Conservation (phyloP, 495 filamentous ascomycete genomes). For the Xylaria longipes region DNA sequence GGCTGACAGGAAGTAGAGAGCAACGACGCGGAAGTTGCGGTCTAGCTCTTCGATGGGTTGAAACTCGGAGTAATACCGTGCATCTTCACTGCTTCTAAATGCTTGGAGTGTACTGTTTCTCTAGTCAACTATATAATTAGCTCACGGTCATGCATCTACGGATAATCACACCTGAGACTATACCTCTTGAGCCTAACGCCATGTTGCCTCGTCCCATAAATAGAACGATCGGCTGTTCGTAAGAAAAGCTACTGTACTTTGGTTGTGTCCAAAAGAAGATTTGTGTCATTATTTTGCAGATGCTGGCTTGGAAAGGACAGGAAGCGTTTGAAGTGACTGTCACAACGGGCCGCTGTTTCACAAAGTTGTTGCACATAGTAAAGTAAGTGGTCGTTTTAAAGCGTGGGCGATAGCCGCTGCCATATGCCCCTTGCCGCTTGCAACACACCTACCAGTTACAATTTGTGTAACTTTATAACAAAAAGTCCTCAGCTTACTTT, state of each 20-base stretch:
- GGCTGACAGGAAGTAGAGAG: neutral
- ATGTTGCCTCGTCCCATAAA: neutral
- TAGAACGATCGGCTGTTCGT: neutral
- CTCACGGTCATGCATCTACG: neutral
- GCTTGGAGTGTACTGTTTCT: conserved; percentile 5
- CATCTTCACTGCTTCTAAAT: neutral
- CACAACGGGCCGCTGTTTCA: neutral
- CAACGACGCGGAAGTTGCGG: too few relatives aligned
- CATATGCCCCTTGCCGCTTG: too few relatives aligned
- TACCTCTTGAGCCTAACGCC: neutral
- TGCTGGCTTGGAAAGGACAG: neutral
- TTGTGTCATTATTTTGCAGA: neutral
- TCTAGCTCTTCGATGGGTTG: neutral
- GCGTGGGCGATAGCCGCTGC: too few relatives aligned
- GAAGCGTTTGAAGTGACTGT: neutral
- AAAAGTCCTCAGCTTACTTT: too few relatives aligned
- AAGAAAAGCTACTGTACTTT: neutral
- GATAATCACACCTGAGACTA: neutral
- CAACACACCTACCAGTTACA: too few relatives aligned
- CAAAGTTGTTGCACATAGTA: neutral
- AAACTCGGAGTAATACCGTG: neutral
- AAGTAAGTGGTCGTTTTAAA: too few relatives aligned
- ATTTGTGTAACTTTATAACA: too few relatives aligned
- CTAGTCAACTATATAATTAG: neutral
- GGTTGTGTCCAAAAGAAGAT: neutral